A percentile compares a stretch with the other conserved stretches of the same genome.
These are phyloP conservation scores for Penicillium sp. DNA, from an alignment of 2,329 filamentous ascomycete genomes.

Conservation along the genomic window DNA sequence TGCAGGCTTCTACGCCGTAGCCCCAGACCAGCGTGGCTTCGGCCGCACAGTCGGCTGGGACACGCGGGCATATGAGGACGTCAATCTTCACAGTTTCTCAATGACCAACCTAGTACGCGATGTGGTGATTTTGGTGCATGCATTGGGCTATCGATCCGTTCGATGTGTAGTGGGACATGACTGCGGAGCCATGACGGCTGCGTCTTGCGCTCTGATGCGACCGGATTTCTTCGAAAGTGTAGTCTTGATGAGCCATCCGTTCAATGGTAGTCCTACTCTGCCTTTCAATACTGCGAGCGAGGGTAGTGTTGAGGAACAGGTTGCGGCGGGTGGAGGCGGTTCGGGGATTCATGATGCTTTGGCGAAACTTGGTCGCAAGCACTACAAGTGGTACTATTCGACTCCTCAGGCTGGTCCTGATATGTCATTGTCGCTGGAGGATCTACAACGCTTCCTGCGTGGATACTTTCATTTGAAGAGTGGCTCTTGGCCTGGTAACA, in stretches of 20 bases:
- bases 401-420: constrained; percentile 34
- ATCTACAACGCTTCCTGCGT: constrained; percentile 57
- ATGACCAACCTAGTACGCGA: constrained; percentile 59
- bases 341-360: constrained; percentile 55
- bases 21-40: constrained; percentile 64
- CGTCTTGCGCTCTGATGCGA: constrained; percentile 57
- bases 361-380: constrained; percentile 55
- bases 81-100: constrained; percentile 55
- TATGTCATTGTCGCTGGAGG: constrained; percentile 41
- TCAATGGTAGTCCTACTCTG: constrained; percentile 51
- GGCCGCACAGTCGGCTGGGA: constrained; percentile 63
- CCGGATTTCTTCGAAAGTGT: constrained; percentile 62
- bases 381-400: constrained; percentile 61
- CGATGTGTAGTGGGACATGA: constrained; percentile 62
- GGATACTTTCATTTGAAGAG: constrained; percentile 67
- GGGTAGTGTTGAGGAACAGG: background rate
- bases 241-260: constrained; percentile 62
- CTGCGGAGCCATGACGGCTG: constrained; percentile 59
- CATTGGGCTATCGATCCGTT: constrained; percentile 56
- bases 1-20: constrained; percentile 61
- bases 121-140: constrained; percentile 57
- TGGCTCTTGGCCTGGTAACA: constrained; percentile 55
- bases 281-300: constrained; percentile 47
- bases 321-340: constrained; percentile 5
- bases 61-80: constrained; percentile 46